Evolutionary conservation across 2,329 filamentous ascomycete genomes (phyloP).

Genomic region (Pseudonectria foliicola): DNA sequence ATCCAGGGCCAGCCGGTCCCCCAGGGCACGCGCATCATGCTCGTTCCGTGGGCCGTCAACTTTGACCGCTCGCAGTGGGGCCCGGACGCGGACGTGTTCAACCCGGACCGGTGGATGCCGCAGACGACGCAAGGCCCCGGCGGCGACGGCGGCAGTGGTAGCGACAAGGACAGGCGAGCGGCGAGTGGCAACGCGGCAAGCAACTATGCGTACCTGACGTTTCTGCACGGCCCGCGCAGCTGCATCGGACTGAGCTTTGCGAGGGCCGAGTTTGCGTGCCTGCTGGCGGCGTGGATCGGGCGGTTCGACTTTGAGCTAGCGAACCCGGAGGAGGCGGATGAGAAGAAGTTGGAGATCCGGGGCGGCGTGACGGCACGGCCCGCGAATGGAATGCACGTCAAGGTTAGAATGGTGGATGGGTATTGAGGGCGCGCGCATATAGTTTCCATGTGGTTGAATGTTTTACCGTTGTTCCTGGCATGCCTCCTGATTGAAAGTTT

Average conservation of each 20-base stretch:
- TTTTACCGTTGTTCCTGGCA: too few species aligned
- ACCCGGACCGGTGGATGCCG: slow-evolving; percentile 69
- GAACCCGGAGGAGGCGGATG: slow-evolving; percentile 55
- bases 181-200: slow-evolving; percentile 65
- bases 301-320: slow-evolving; percentile 58
- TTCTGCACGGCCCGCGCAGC: slow-evolving; percentile 76
- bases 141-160: too few species aligned
- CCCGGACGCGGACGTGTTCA: slow-evolving; percentile 63
- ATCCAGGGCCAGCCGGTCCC: slow-evolving; percentile 61
- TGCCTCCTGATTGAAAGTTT: too few species aligned
- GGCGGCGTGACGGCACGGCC: slow-evolving; percentile 67
- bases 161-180: slow-evolving; percentile 30
- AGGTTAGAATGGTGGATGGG: slow-evolving; percentile 57
- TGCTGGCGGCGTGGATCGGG: slow-evolving; percentile 71
- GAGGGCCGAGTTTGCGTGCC: slow-evolving; percentile 74
- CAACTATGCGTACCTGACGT: slow-evolving; percentile 75
- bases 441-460: too few species aligned
- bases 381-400: slow-evolving; percentile 63
- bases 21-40: slow-evolving; percentile 60
- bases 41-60: slow-evolving; percentile 64
- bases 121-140: slow-evolving; percentile 29
- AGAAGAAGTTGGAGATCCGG: slow-evolving; percentile 60
- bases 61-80: slow-evolving; percentile 67
- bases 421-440: slow-evolving; percentile 37
- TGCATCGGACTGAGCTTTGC: slow-evolving; percentile 83